These are phyloP conservation scores for Pyricularia sp. DNA, from an alignment of 2,329 filamentous ascomycete genomes.

Conservation along the genomic window DNA sequence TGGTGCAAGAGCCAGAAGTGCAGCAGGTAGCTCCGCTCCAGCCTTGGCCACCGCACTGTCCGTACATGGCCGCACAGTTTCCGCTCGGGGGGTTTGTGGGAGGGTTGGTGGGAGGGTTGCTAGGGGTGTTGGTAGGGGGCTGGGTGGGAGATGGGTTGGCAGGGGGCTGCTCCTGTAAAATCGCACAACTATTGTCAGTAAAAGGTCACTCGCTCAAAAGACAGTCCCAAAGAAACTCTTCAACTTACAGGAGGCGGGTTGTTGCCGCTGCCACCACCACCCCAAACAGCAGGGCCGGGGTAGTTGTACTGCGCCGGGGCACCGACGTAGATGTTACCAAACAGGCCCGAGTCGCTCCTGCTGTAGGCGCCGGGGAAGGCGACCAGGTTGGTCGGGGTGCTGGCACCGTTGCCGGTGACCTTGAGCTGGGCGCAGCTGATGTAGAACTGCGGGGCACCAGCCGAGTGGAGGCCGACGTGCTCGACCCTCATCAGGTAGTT, in stretches of 20 bases:
- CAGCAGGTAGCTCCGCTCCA: not conserved
- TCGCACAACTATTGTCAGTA: not conserved
- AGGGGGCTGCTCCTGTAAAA: not conserved
- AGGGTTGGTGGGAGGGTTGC: not conserved
- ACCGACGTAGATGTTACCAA: constrained; percentile 13
- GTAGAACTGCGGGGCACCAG: constrained; percentile 20
- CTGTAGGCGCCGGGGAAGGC: constrained; percentile 15
- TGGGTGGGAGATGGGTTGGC: not conserved
- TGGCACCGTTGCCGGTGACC: constrained; percentile 15
- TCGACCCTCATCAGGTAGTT: constrained; percentile 22
- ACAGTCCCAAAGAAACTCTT: not conserved
- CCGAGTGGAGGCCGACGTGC: constrained; percentile 22
- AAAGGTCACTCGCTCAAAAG: no score
- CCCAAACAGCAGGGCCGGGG: constrained; percentile 6
- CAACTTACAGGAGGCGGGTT: not conserved
- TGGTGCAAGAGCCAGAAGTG: not conserved
- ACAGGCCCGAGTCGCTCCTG: constrained; percentile 13
- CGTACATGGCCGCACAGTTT: not conserved
- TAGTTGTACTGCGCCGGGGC: constrained; percentile 3
- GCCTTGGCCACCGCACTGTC: not conserved
- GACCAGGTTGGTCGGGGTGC: constrained; percentile 7
- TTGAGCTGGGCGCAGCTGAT: constrained; percentile 18
- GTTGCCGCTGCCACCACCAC: not conserved
- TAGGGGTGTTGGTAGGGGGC: not conserved
- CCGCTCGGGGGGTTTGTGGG: not conserved